Conservation (phyloP, 768 basidiomycete genomes). For the Termitomyces sp. region DNA sequence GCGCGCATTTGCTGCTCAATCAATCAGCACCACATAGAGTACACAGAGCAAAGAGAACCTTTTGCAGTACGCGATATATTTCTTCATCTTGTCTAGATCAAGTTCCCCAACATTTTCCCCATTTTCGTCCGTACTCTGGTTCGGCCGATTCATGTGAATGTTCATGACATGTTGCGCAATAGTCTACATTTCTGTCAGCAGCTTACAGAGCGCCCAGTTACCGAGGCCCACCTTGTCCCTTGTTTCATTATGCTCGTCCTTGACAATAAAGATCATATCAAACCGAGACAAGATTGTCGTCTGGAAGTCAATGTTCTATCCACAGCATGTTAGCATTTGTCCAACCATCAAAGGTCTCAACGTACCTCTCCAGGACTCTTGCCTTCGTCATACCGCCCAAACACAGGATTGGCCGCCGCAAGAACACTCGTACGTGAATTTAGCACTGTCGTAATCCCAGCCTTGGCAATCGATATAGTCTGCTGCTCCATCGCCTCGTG, state of each 20-base stretch:
- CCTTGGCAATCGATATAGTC: constrained; percentile 98
- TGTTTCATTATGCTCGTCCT: constrained; percentile 94
- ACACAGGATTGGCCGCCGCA: constrained; percentile 97
- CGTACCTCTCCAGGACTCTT: constrained; percentile 88
- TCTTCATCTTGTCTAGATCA: constrained; percentile 96
- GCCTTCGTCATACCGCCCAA: constrained; percentile 96
- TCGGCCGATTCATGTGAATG: constrained; percentile 94
- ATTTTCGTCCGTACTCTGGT: constrained; percentile 52
- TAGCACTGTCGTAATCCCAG: constrained; percentile 95
- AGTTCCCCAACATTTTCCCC: constrained; percentile 81
- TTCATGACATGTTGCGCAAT: constrained; percentile 99
- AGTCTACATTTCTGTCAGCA: constrained; percentile 41
- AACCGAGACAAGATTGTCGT: constrained; percentile 98
- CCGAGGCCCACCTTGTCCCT: constrained; percentile 65
- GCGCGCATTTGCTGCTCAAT: constrained; percentile 82
- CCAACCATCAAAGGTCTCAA: neutral
- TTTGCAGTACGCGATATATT: constrained; percentile 95
- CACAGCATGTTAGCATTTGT: constrained; percentile 1
- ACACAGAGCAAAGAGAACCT: constrained; percentile 42
- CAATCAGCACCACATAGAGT: neutral
- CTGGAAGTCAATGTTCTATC: constrained; percentile 92
- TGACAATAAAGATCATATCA: constrained; percentile 99
- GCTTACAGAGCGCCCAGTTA: neutral
- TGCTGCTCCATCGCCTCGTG: constrained; percentile 99
- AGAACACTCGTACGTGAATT: constrained; percentile 95